Conservation (phyloP, 352 stramenopile genomes). For the Phytophthora citricola region DNA sequence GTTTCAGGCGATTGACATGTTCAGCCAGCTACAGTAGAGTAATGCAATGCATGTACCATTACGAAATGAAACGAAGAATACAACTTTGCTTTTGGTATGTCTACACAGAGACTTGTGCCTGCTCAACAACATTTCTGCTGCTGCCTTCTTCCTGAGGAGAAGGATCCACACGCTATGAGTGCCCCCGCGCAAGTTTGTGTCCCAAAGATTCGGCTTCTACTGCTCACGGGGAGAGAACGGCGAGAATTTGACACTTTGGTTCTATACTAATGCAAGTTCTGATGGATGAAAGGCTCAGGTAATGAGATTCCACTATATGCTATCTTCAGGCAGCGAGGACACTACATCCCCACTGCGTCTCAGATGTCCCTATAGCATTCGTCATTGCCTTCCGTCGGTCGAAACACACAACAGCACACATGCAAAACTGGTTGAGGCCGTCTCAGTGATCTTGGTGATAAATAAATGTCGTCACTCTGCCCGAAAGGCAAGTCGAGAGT, state of each 20-base stretch:
- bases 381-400: constrained; percentile 66
- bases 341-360: constrained; percentile 47
- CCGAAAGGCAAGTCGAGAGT: constrained; percentile 78
- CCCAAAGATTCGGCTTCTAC: constrained; percentile 92
- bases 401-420: background rate
- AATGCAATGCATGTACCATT: too few species aligned
- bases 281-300: constrained; percentile 74
- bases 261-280: constrained; percentile 18
- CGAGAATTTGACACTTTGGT: constrained; percentile 94
- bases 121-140: constrained; percentile 77
- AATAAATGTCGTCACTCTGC: constrained; percentile 84
- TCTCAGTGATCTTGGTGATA: constrained; percentile 94
- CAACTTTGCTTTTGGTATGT: constrained; percentile 26
- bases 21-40: constrained; percentile 5
- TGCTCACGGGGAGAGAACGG: constrained; percentile 64
- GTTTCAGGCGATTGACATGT: constrained; percentile 44
- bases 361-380: constrained; percentile 93
- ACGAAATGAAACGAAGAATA: background rate
- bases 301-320: constrained; percentile 91
- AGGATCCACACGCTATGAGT: constrained; percentile 37
- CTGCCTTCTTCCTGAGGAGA: constrained; percentile 45
- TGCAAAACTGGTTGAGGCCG: constrained; percentile 33
- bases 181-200: constrained; percentile 46
- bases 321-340: constrained; percentile 71
- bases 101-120: constrained; percentile 38